Evolutionary conservation across 257 asterid species (phyloP), one percentile per base, ranked within the genome.

Genomic region (Nicotiana tomentosiformis): DNA sequence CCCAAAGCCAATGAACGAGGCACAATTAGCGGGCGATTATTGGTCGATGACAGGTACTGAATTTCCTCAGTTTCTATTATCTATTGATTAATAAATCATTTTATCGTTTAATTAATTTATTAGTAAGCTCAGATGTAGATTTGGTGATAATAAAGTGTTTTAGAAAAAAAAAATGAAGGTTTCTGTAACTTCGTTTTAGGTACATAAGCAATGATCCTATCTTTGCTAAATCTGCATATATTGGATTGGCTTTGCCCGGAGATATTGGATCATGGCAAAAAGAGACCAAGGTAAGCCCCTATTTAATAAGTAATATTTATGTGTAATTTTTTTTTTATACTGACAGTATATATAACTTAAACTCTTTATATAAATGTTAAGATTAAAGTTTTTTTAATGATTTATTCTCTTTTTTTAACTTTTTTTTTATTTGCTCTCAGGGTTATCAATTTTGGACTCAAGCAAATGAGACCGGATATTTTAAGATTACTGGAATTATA

Each of bases 231-330:
- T 87, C 70, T 6, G 93, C 97, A n/a, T 88, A 86, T 66, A 90
- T 94, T 55, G 98, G 97, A 49, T 81, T 94, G 83, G 97, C 94
- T 35, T 70, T 85, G 18, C 88, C 90, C 2, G 97, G 92, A 62
- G 67, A 43, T 2, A 86, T 77, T 33, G 95, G 97, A 3, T 90
- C 98, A 49, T 94, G 98, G 98, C 95, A 94, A 80, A 82, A 55
- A 14, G 98, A 94, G 85, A 89, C 82, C 86, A 94, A 93, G 97
- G 96, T 94, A 56, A n/a, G 12, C 29, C 18, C 17, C 12, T 33
- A 30, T n/a, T 53, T 10, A 55, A 55, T 55, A 12, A 55, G 57
- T 51, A 51, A 37, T 37, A 37, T 37, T 37, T 37, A 37, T 37
- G 46, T 37, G 9, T 37, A 37, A 35, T 0, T 5, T 35, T 5